These are phyloP conservation scores for Lasiosphaeria hispida DNA, from an alignment of 495 filamentous ascomycete species.

Conservation along the genomic window DNA sequence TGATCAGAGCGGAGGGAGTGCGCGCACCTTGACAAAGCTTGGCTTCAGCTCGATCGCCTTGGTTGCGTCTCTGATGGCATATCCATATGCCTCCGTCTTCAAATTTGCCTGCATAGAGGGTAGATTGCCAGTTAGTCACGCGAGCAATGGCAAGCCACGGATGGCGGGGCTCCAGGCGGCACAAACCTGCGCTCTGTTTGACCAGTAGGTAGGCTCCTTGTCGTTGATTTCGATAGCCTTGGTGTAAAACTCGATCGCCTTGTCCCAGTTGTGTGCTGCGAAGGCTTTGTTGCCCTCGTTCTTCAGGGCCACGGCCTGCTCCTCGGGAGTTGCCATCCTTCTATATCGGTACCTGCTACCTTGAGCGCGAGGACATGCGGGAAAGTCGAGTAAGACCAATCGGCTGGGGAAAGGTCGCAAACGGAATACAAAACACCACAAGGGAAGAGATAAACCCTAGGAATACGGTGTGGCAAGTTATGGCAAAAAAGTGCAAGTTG, in stretches of 20 bases:
- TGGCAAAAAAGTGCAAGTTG: background rate
- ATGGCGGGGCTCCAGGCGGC: background rate
- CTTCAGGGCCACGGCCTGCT: conserved; percentile 79
- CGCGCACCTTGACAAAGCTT: conserved; percentile 74
- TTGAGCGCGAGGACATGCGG: conserved; percentile 18
- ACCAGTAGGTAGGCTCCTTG: conserved; percentile 83
- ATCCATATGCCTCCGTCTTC: conserved; percentile 92
- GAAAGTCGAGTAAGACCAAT: background rate
- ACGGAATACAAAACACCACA: no score
- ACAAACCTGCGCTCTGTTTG: conserved; percentile 88
- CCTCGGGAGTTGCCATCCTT: conserved; percentile 32
- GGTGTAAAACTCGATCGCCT: conserved; percentile 80
- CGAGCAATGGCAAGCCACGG: conserved; percentile 28
- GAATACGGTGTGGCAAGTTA: conserved; percentile 5
- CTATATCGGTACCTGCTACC: conserved; percentile 10
- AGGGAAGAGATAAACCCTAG: no score
- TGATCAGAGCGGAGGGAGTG: background rate
- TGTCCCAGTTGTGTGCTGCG: conserved; percentile 79
- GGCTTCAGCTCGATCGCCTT: conserved; percentile 89
- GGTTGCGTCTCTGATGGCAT: conserved; percentile 88
- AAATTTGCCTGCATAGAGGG: conserved; percentile 69
- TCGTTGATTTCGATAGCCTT: conserved; percentile 86
- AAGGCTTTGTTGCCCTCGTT: conserved; percentile 94
- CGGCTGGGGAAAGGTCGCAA: no score
- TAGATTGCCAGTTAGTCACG: conserved; percentile 40